A percentile compares a stretch with the other conserved stretches of the same genome.
Evolutionary conservation across 306 rosid genomes (phyloP).

Genomic region (Rosa persica): DNA sequence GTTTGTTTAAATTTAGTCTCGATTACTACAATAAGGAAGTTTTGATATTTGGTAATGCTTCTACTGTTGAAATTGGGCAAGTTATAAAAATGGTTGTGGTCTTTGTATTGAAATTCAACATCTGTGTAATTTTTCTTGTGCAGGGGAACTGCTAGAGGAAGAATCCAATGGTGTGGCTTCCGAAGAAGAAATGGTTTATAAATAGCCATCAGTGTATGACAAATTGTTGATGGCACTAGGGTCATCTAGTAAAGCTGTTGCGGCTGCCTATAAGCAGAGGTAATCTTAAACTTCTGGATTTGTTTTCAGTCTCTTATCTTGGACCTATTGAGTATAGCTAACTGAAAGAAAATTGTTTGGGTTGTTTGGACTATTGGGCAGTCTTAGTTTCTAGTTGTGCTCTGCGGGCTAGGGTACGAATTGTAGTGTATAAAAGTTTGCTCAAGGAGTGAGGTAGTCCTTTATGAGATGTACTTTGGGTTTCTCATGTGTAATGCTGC

Average conservation of each 20-base stretch:
- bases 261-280: slow-evolving; percentile 43
- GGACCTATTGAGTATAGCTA: background rate
- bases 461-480: background rate
- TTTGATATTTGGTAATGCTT: background rate
- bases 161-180: slow-evolving; percentile 16
- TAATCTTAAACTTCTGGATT: background rate
- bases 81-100: background rate
- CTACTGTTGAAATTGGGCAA: background rate
- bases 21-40: background rate
- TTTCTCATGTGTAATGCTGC: background rate
- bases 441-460: background rate
- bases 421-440: background rate
- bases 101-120: slow-evolving; percentile 2
- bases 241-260: slow-evolving; percentile 41
- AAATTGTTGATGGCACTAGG: slow-evolving; percentile 33
- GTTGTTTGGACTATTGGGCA: background rate
- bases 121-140: background rate
- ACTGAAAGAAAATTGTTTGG: background rate
- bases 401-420: background rate
- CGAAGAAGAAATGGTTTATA: slow-evolving; percentile 26
- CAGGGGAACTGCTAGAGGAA: slow-evolving; percentile 24
- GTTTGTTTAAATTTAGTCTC: background rate
- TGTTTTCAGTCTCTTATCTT: background rate
- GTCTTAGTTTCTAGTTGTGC: background rate
- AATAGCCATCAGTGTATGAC: slow-evolving; percentile 40